A percentile compares a stretch with the other conserved stretches of the same genome.
Evolutionary conservation across 768 basidiomycete species (phyloP).

Genomic region (Amanita fuliginea): DNA sequence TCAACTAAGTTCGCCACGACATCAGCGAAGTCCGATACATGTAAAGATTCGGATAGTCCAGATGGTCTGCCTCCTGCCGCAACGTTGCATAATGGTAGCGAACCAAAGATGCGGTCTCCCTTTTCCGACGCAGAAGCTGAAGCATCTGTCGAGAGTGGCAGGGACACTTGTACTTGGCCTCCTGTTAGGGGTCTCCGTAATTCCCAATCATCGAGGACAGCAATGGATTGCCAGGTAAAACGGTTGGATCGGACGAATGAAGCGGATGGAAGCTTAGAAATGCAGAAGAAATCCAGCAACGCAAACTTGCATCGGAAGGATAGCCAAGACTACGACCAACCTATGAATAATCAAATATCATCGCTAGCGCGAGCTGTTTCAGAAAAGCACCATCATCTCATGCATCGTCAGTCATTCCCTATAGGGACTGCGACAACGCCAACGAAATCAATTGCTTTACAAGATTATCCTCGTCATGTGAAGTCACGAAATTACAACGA

Average conservation of each 20-base stretch:
- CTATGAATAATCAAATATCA: too few relatives aligned
- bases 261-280: neutral
- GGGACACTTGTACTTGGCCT: constrained; percentile 13
- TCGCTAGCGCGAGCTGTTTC: too few relatives aligned
- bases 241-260: neutral
- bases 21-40: constrained; percentile 3
- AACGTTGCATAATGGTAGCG: neutral
- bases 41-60: constrained; percentile 9
- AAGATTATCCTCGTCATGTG: neutral
- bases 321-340: neutral
- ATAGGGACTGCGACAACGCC: neutral
- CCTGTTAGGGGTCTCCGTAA: constrained; percentile 10
- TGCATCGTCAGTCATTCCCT: too few relatives aligned
- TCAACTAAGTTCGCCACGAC: constrained; percentile 14
- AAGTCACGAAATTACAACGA: neutral
- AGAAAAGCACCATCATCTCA: too few relatives aligned
- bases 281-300: neutral
- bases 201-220: neutral
- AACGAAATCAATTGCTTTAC: neutral
- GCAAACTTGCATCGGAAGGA: neutral
- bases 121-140: neutral
- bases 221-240: neutral
- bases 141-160: neutral
- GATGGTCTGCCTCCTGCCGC: neutral
- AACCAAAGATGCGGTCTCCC: neutral